Base-by-base conservation (phyloP, 495 filamentous ascomycete genomes). In the Penicillium lagena region DNA sequence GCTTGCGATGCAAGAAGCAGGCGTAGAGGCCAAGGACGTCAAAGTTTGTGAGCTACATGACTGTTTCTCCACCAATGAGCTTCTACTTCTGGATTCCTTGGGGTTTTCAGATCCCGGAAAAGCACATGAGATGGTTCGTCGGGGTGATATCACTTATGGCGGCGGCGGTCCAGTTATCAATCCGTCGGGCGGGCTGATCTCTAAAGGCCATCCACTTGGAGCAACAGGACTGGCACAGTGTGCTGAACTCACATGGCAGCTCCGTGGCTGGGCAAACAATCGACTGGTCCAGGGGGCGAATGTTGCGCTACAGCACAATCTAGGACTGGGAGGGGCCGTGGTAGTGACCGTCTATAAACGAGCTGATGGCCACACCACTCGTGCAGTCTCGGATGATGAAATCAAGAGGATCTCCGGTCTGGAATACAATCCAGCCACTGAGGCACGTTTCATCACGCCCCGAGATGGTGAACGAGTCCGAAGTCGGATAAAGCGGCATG, bases 201-300 rank as follows among this genome's bases (percentile, higher is more conserved):
- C 85, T 39, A 98, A 98, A 68, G 93, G 93, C 29, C 93, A 98
- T 62, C 93, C 93, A 1, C 77, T 98, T 9, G 93, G 93, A 7
- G 93, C 93, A 0, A 93, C 86, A 1, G 93, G 93, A 29, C 69
- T 98, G 35, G 93, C 93, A 11, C 93, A 98, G 67, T 96, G 90
- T 56, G 89, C 93, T 2, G 93, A 98, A 68, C 65, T 98, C 31
- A 87, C 94, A 14, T 98, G 93, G 93, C 93, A 98, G 50, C 71
- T 98, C 57, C 73, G 93, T 37, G 93, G 93, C 5, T 96, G 93
- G 93, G 93, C 91, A 9, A 95, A 90, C 56, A 96, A 98, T 67
- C 75, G 93, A 17, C 66, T 80, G 9, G 79, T 89, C 7, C 66
- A 75, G 12, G 77, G 79, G 12, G 87, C 89, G 0, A 74, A 63